Conservation (phyloP, 352 stramenopile genomes). For the Phytophthora constricta region DNA sequence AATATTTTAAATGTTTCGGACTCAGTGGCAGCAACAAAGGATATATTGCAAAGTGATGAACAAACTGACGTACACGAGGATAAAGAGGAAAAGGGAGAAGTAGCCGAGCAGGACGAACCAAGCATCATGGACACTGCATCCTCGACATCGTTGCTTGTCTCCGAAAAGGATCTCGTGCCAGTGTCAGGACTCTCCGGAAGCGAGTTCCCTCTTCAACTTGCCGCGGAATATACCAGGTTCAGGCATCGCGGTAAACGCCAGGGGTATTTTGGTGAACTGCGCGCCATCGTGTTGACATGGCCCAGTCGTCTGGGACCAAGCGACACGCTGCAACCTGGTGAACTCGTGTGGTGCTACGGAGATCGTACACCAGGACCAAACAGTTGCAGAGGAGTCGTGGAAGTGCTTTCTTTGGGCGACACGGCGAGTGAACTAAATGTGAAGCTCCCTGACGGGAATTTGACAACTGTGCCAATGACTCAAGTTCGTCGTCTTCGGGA, state of each 20-base stretch:
- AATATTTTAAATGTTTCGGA: not conserved
- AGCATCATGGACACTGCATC: not conserved
- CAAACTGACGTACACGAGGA: too few species aligned
- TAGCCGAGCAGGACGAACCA: not conserved
- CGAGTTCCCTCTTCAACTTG: constrained; percentile 50
- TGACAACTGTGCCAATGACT: constrained; percentile 19
- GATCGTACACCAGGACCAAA: constrained; percentile 5
- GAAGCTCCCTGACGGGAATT: constrained; percentile 23
- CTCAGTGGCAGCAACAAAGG: not conserved
- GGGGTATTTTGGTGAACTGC: constrained; percentile 47
- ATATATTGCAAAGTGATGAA: not conserved
- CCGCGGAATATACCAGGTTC: constrained; percentile 52
- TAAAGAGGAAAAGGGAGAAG: constrained; percentile 2
- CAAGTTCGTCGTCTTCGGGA: constrained; percentile 47
- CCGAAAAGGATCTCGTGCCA: constrained; percentile 34
- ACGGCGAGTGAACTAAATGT: constrained; percentile 34
- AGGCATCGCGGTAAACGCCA: constrained; percentile 37
- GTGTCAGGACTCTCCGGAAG: constrained; percentile 51
- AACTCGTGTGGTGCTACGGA: constrained; percentile 48
- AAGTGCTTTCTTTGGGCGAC: constrained; percentile 35
- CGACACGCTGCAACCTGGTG: constrained; percentile 36
- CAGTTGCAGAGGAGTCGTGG: constrained; percentile 34
- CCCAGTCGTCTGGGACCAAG: constrained; percentile 28
- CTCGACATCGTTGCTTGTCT: constrained; percentile 28
- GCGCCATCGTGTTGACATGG: constrained; percentile 54